phyloP scores from a whole-genome alignment of 495 filamentous ascomycete species.

The Halenospora varia region DNA sequence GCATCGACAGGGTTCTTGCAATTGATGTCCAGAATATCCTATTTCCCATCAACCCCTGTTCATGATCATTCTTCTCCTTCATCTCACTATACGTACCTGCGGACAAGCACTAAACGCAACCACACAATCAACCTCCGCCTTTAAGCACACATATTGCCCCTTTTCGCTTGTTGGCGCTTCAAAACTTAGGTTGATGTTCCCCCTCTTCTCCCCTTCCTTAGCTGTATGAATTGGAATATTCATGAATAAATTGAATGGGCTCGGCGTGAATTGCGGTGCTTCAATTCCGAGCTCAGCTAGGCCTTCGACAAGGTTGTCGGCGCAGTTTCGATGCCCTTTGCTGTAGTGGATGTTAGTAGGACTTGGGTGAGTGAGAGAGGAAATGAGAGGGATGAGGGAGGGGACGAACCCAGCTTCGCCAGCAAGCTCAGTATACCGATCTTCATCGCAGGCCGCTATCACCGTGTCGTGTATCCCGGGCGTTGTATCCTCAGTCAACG shows the following conservation, averaged over 20 bases:
- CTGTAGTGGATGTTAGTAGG: too few species aligned
- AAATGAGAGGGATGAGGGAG: too few species aligned
- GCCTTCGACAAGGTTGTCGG: constrained; percentile 38
- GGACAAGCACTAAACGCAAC: constrained; percentile 42
- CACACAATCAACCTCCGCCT: constrained; percentile 34
- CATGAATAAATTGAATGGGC: constrained; percentile 46
- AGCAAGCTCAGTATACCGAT: constrained; percentile 31
- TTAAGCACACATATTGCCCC: constrained; percentile 35
- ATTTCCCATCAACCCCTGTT: background rate
- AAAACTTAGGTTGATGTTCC: constrained; percentile 26
- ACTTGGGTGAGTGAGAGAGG: too few species aligned
- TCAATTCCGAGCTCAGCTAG: constrained; percentile 21
- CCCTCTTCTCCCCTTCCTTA: constrained; percentile 3
- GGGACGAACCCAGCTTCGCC: constrained; percentile 30
- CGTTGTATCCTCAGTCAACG: constrained; percentile 35
- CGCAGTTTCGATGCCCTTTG: constrained; percentile 38
- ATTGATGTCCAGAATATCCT: constrained; percentile 39
- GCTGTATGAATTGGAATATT: constrained; percentile 35
- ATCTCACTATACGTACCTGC: constrained; percentile 14
- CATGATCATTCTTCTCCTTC: background rate
- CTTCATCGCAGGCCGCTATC: constrained; percentile 36
- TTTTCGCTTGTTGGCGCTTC: constrained; percentile 30
- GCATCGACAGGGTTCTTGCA: constrained; percentile 35
- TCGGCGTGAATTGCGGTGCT: constrained; percentile 29
- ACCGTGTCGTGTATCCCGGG: constrained; percentile 39